Evolutionary conservation across 2,329 filamentous ascomycete species (phyloP).

Genomic region (Colletotrichum kahawae): DNA sequence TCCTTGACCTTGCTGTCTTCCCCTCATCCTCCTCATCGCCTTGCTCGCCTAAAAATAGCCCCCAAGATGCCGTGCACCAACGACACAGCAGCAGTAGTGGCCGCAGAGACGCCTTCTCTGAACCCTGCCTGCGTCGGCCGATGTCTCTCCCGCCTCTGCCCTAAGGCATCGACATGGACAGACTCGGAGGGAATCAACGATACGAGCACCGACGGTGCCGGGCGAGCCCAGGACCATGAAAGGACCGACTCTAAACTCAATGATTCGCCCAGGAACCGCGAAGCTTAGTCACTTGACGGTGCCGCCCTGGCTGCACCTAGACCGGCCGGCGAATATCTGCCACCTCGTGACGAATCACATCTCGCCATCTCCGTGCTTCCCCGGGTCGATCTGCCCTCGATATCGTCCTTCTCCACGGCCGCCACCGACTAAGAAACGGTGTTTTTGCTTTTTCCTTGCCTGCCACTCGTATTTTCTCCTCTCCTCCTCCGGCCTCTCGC

Average conservation of each 20-base stretch:
- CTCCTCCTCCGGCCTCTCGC: background rate
- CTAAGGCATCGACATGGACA: background rate
- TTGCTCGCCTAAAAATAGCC: constrained; percentile 13
- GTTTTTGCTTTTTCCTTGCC: background rate
- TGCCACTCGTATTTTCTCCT: background rate
- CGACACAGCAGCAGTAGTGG: background rate
- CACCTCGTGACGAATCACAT: background rate
- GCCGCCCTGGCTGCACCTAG: background rate
- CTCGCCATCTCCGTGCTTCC: background rate
- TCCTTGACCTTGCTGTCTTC: background rate
- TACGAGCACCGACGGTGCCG: background rate
- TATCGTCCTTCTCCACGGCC: background rate
- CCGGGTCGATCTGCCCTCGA: background rate
- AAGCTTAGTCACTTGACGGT: background rate
- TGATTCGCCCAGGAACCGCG: constrained; percentile 1
- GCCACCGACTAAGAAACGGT: background rate
- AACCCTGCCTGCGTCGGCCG: background rate
- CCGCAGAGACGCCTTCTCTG: background rate
- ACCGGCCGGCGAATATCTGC: background rate
- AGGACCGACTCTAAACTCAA: background rate
- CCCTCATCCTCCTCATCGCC: background rate
- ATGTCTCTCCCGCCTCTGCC: background rate
- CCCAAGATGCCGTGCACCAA: background rate
- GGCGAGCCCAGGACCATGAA: background rate
- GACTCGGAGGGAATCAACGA: background rate